A percentile compares a stretch with the other conserved stretches of the same genome.
Conservation (phyloP, 192 early-diverging fungal species). For the Coemansia sp. region DNA sequence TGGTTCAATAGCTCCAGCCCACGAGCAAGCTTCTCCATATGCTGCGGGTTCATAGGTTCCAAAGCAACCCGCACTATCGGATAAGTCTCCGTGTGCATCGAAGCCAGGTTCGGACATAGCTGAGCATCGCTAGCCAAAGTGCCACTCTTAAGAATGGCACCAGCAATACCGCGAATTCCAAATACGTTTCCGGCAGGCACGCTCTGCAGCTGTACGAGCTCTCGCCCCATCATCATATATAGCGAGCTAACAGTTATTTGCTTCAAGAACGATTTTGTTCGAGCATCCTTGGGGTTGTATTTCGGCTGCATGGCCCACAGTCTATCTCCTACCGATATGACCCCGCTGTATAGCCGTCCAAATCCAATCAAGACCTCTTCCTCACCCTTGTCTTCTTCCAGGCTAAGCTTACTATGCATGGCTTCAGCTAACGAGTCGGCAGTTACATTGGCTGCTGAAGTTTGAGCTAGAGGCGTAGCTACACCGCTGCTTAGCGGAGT, state of each 20-base stretch:
- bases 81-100: conserved; percentile 54
- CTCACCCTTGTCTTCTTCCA: conserved; percentile 31
- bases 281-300: conserved; percentile 69
- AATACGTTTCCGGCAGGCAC: conserved; percentile 96
- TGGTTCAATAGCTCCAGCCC: conserved; percentile 91
- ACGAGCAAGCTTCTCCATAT: conserved; percentile 81
- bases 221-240: conserved; percentile 97
- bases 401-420: conserved; percentile 28
- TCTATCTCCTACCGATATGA: conserved; percentile 78
- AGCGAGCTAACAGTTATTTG: conserved; percentile 74
- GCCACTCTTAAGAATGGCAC: conserved; percentile 90
- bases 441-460: conserved; percentile 1
- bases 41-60: conserved; percentile 85
- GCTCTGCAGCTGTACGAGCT: conserved; percentile 74
- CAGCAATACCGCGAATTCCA: conserved; percentile 87
- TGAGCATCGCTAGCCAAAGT: conserved; percentile 73
- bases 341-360: conserved; percentile 90
- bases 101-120: conserved; percentile 74
- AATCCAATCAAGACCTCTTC: conserved; percentile 84
- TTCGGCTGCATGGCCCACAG: conserved; percentile 92
- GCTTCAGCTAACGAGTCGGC: conserved; percentile 31
- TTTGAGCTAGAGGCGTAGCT: conserved; percentile 17
- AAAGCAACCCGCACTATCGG: conserved; percentile 97
- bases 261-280: conserved; percentile 54
- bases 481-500: conserved; percentile 34